Evolutionary conservation across 176 grass and related monocot genomes (phyloP).

Genomic region (Zizania latifolia): DNA sequence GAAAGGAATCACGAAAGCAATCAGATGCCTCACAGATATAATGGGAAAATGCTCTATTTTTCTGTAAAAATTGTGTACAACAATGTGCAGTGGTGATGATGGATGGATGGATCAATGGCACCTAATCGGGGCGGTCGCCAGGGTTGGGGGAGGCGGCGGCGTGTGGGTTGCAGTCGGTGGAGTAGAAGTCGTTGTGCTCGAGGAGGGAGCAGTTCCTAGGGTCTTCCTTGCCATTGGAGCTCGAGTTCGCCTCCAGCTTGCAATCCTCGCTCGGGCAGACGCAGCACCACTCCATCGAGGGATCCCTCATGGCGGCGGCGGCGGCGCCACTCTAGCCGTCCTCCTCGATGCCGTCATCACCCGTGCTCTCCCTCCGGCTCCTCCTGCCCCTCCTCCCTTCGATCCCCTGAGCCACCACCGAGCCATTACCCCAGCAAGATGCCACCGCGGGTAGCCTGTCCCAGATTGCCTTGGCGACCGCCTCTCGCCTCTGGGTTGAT

Average conservation of each 20-base stretch:
- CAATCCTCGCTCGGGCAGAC: conserved; percentile 33
- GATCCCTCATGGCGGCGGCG: background rate
- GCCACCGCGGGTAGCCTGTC: conserved; percentile 27
- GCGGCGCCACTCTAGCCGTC: background rate
- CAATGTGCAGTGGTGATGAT: background rate
- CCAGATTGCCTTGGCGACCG: conserved; percentile 25
- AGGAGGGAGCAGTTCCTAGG: conserved; percentile 30
- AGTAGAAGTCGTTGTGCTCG: conserved; percentile 49
- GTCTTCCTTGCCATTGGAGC: conserved; percentile 50
- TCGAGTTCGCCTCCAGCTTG: conserved; percentile 42
- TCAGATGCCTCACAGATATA: background rate
- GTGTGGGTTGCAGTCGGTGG: conserved; percentile 52
- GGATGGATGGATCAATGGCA: background rate
- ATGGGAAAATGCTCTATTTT: background rate
- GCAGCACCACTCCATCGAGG: conserved; percentile 39
- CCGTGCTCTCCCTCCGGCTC: conserved; percentile 5
- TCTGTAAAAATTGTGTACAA: background rate
- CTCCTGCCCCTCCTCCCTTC: background rate
- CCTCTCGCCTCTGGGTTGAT: conserved; percentile 14
- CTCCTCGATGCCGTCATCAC: background rate
- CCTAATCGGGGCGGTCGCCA: conserved; percentile 1
- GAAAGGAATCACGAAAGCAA: background rate
- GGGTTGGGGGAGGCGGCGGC: background rate
- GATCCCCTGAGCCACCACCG: background rate
- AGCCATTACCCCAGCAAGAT: conserved; percentile 31